These are phyloP conservation scores for Coprinopsis cinerea DNA, from an alignment of 768 basidiomycete species.

Conservation along the genomic window DNA sequence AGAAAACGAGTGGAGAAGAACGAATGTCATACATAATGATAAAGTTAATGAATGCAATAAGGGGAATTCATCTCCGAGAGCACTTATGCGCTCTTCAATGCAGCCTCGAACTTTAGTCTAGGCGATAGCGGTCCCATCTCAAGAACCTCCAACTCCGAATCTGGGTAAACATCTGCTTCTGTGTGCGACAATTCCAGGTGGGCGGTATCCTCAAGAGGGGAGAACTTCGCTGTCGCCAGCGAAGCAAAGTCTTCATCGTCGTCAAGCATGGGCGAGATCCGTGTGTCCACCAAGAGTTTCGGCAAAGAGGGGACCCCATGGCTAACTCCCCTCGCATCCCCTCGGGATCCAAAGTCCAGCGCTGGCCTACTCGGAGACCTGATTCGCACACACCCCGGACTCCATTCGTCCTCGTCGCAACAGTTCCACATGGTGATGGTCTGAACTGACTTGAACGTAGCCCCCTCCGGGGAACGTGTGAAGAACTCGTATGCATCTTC, in stretches of 20 bases:
- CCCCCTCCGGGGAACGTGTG: constrained; percentile 29
- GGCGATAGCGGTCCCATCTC: not conserved
- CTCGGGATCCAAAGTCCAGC: not conserved
- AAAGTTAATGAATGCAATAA: no score
- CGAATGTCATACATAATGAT: no score
- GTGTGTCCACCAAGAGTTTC: not conserved
- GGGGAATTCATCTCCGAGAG: no score
- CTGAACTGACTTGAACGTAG: constrained; percentile 24
- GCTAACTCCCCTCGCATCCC: not conserved
- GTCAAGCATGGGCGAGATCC: not conserved
- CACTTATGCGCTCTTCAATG: no score
- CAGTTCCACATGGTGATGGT: constrained; percentile 43
- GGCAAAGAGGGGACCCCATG: not conserved
- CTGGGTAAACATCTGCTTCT: constrained; percentile 15
- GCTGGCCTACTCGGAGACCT: not conserved
- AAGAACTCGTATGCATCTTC: constrained; percentile 37
- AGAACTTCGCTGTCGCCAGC: not conserved
- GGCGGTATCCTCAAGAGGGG: not conserved
- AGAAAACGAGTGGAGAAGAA: no score
- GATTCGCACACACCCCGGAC: constrained; percentile 27
- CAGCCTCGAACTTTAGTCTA: no score
- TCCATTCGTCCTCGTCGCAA: constrained; percentile 37
- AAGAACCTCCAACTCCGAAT: constrained; percentile 16
- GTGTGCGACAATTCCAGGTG: not conserved
- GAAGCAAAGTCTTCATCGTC: not conserved